Percentiles rank a stretch among this genome's conserved stretches.
Conservation (phyloP, 352 stramenopile species). For the Globisporangium nagaii region DNA sequence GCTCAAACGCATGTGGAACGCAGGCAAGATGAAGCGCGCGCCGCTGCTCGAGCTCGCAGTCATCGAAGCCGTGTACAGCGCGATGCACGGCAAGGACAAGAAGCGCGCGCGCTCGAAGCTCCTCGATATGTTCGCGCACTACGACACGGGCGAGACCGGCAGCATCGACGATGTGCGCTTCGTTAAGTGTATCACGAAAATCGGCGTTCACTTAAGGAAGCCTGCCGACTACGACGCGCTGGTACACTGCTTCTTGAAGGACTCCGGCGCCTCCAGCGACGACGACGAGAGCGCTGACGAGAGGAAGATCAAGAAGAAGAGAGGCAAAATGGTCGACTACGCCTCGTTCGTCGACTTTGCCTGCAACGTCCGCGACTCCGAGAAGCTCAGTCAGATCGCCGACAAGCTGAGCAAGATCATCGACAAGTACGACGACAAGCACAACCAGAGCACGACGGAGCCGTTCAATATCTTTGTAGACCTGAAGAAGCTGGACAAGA, state of each 20-base stretch:
- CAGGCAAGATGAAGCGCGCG: slow-evolving; percentile 40
- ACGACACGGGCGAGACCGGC: slow-evolving; percentile 34
- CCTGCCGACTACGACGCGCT: slow-evolving; percentile 28
- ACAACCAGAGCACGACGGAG: slow-evolving; percentile 25
- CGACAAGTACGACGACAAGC: slow-evolving; percentile 46
- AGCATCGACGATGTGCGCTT: slow-evolving; percentile 36
- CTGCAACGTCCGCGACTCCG: slow-evolving; percentile 59
- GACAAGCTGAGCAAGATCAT: slow-evolving; percentile 40
- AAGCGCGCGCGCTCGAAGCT: slow-evolving; percentile 34
- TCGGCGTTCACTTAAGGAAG: slow-evolving; percentile 41
- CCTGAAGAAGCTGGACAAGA: slow-evolving; percentile 52
- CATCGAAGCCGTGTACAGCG: slow-evolving; percentile 49
- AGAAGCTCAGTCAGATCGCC: slow-evolving; percentile 48
- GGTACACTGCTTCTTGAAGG: slow-evolving; percentile 31
- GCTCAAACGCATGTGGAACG: slow-evolving; percentile 25
- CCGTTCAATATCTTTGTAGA: slow-evolving; percentile 37
- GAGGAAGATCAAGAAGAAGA: slow-evolving; percentile 9
- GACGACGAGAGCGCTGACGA: slow-evolving; percentile 5
- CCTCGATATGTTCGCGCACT: slow-evolving; percentile 42
- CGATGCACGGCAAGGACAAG: slow-evolving; percentile 36
- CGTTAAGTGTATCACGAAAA: slow-evolving; percentile 51
- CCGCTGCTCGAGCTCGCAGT: slow-evolving; percentile 36
- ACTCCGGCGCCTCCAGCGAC: not conserved
- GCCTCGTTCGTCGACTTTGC: slow-evolving; percentile 57
- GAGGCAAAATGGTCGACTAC: slow-evolving; percentile 37